A percentile compares a stretch with the other conserved stretches of the same genome.
These are phyloP conservation scores for Pseudocercospora fijiensis DNA, from an alignment of 2,329 filamentous ascomycete genomes.

Conservation along the genomic window DNA sequence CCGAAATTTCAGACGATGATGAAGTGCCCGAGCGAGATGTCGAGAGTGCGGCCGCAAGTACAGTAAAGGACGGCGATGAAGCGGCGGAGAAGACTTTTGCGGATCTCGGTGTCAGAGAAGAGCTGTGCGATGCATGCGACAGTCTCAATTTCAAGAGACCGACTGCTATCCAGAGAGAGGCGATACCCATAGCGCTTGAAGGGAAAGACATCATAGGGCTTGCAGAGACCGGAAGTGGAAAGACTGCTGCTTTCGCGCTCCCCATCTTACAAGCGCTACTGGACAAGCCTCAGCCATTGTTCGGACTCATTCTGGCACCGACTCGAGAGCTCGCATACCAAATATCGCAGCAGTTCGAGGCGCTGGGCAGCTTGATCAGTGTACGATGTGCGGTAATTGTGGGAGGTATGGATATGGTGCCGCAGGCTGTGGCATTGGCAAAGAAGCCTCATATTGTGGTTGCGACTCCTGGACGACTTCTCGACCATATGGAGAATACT, in stretches of 20 bases:
- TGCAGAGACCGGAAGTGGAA: conserved; percentile 92
- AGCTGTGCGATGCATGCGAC: conserved; percentile 84
- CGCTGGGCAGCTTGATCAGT: conserved; percentile 81
- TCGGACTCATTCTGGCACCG: conserved; percentile 85
- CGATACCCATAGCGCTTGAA: conserved; percentile 77
- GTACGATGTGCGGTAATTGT: conserved; percentile 78
- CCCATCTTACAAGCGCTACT: conserved; percentile 90
- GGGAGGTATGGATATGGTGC: conserved; percentile 93
- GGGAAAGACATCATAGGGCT: conserved; percentile 87
- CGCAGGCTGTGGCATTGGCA: conserved; percentile 85
- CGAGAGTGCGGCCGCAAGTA: conserved; percentile 25
- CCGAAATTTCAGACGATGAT: conserved; percentile 15
- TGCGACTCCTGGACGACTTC: conserved; percentile 81
- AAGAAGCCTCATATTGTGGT: conserved; percentile 95
- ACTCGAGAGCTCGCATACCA: conserved; percentile 92
- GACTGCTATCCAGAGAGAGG: conserved; percentile 83
- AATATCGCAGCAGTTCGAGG: conserved; percentile 84
- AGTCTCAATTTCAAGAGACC: conserved; percentile 78
- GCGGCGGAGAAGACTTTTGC: conserved; percentile 59
- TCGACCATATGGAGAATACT: conserved; percentile 94
- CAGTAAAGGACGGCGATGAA: conserved; percentile 29
- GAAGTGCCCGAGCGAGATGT: conserved; percentile 18
- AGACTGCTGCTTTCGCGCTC: conserved; percentile 91
- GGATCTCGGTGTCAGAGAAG: conserved; percentile 76
- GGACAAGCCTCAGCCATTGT: conserved; percentile 80